Base-by-base conservation (phyloP, 129 eudicot genomes). In the Flaveria trinervia region DNA sequence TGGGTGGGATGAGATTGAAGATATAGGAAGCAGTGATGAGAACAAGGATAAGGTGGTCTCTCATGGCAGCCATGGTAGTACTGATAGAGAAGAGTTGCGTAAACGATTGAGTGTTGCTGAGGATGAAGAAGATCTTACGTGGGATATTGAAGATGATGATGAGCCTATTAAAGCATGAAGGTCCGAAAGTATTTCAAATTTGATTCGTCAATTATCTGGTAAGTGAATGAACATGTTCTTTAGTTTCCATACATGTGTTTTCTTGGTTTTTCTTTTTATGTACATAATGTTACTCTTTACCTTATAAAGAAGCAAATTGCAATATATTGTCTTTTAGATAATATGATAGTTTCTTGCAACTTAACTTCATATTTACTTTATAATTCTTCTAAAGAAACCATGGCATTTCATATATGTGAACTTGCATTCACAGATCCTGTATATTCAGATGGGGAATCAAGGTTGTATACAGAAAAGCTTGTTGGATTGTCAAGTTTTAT, bases 1-100 rank as follows among this genome's bases (percentile, higher is more conserved):
- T 39, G 92, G 88, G 33, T 92, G 97, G 97, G 97, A 92, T 81
- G 96, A 92, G 79, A 88, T 92, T 83, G 97, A 92, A 71, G 92
- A 92, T 84, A 71, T 86, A 49, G 92, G 88, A n/a, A 86, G 88
- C 69, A 70, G 74, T 43, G 94, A 86, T 65, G 97, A 88, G 71
- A 78, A 44, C 25, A 91, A 87, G 82, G 85, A 51, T 39, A 91
- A 86, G 80, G 82, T 43, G 54, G 81, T 59, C 14, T 62, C 73
- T n/a, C 72, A 77, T 82, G 80, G 78, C 39, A 82, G 91, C 67
- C 82, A 77, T 82, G 83, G 76, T 48, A 80, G 88, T 23, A 80
- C 91, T 2, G 70, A 73, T 71, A 84, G 66, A 65, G 81, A 80
- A 48, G 96, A 84, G 73, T 67, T 89, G 89, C 82, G 75, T 0